Conservation (phyloP, 805 yeast genomes). For the Ogataea kodamae region DNA sequence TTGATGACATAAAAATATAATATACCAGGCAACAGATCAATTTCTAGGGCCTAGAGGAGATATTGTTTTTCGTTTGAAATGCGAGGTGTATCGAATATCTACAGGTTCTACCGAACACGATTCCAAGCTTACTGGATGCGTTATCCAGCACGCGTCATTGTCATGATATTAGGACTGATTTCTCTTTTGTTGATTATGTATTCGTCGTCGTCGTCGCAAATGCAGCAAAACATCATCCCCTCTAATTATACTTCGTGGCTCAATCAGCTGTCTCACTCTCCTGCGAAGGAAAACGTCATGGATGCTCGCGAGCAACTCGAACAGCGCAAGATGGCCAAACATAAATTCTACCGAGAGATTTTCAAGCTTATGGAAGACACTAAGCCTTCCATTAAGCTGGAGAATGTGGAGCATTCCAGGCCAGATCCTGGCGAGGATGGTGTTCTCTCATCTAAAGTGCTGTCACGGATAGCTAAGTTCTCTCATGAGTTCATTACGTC, state of each 20-base stretch:
- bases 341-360: conserved; percentile 20
- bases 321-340: conserved; percentile 16
- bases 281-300: background rate
- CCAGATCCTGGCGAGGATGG: conserved; percentile 5
- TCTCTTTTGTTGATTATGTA: conserved; percentile 9
- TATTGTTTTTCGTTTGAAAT: conserved; percentile 5
- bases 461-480: conserved; percentile 16
- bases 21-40: too few relatives aligned
- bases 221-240: conserved; percentile 18
- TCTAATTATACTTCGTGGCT: conserved; percentile 28
- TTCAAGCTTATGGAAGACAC: conserved; percentile 21
- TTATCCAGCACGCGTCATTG: conserved; percentile 12
- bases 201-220: conserved; percentile 14
- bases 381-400: conserved; percentile 20
- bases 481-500: conserved; percentile 25
- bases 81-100: conserved; percentile 17
- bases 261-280: conserved; percentile 8
- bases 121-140: conserved; percentile 14
- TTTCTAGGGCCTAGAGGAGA: too few relatives aligned
- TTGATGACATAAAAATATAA: too few relatives aligned
- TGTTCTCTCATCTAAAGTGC: conserved; percentile 7
- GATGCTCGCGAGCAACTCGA: conserved; percentile 12
- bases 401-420: conserved; percentile 17
- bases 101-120: conserved; percentile 20
- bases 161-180: conserved; percentile 6